Conservation (phyloP, 345 rosid species). For the Lagerstroemia speciosa region DNA sequence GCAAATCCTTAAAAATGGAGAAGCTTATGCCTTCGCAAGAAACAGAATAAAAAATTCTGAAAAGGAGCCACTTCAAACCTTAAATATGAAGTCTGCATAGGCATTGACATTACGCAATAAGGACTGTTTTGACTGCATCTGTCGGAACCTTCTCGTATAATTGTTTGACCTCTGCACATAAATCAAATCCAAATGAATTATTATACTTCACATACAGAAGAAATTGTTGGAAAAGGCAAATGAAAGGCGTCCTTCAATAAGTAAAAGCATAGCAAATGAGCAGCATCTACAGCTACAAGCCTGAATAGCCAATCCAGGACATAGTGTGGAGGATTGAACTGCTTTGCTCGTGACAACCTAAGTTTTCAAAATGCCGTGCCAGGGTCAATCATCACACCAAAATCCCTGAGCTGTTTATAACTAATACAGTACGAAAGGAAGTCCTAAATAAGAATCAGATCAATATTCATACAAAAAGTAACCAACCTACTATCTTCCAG, state of each 20-base stretch:
- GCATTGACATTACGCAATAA: slow-evolving; percentile 15
- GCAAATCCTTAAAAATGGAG: background rate
- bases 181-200: background rate
- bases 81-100: slow-evolving; percentile 12
- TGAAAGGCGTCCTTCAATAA: background rate
- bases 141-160: slow-evolving; percentile 11
- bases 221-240: background rate
- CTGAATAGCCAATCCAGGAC: background rate
- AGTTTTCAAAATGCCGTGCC: background rate
- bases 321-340: background rate
- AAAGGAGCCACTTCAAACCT: slow-evolving; percentile 4
- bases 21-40: background rate
- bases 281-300: background rate
- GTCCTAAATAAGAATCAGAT: too few relatives aligned
- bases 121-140: slow-evolving; percentile 13
- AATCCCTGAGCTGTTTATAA: background rate
- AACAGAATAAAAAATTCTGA: background rate
- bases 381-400: background rate
- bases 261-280: background rate
- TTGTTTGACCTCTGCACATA: slow-evolving; percentile 11
- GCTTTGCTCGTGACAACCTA: background rate
- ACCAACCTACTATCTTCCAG: background rate
- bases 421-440: background rate
- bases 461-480: background rate
- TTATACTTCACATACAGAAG: background rate